Evolutionary conservation across 768 basidiomycete genomes (phyloP), one percentile per base, ranked within the genome.

Genomic region (Panaeolus papilionaceus): DNA sequence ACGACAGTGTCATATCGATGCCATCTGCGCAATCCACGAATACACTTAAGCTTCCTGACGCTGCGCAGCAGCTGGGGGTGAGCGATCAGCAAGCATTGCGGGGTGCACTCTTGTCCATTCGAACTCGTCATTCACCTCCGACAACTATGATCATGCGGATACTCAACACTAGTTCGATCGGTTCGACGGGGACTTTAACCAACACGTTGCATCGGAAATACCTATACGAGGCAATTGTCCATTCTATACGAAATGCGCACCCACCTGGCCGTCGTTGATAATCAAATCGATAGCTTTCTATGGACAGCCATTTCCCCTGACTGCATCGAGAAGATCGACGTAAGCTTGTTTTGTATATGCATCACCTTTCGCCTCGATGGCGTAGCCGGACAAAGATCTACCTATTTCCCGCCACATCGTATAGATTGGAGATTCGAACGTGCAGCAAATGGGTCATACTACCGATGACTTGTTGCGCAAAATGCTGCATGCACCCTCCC

Each of bases 1-100:
- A 49, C 67, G 67, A 68, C 62, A 54, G n/a, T 62, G 40, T 42
- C 40, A 37, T 63, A 63, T 63, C 62, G 20, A 62, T 44, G 64
- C 38, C 23, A 38, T 62, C 47, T 64, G 28, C 16, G 20, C 61
- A 49, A 40, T 37, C 42, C 16, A 45, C 42, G 40, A 58, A 23
- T 26, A 16, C 23, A 5, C 42, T 44, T 44, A 12, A 40, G 38
- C 61, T 45, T 49, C 47, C 14, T 10, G 37, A 7, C 18, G 16
- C 16, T 45, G 45, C 45, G 16, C 47, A 49, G 47, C 47, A 49
- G 47, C 47, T 49, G 47, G 47, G 47, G 47, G 7, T 11, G 20
- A 42, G 2, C 16, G 10, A 8, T 8, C 11, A 49, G 47, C n/a
- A 49, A 20, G 11, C 47, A 49, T 49, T 49, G 26, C 28, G 54